Evolutionary conservation across 2,329 filamentous ascomycete genomes (phyloP), one percentile per base, ranked within the genome.

Genomic region (Ophiobolus disseminans): DNA sequence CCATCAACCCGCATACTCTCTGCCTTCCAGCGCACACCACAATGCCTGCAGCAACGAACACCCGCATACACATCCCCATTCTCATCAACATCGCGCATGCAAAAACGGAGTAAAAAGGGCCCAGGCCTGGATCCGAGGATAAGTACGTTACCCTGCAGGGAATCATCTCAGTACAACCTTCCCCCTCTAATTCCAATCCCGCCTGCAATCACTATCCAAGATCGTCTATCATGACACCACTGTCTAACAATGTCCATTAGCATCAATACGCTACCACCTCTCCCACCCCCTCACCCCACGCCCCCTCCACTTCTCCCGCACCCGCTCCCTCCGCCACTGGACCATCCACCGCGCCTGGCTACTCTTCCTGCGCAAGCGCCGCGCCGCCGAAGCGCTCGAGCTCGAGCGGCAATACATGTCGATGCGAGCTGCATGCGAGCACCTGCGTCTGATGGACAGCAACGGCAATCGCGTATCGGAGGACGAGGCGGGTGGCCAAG

Each of bases 321-420:
- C 88, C 74, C 87, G 94, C 47, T 84, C 86, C 75, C 86, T 99
- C 57, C 90, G 94, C 37, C 94, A 99, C 81, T 99, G 94, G 94
- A 97, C 94, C 41, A 97, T 99, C 75, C 92, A 97, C 80, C 91
- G 94, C 63, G 93, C 93, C 17, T 97, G 92, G 91, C 82, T 90
- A 65, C 81, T 97, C 22, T 88, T 88, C 76, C 86, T 87, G 64
- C 82, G 86, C 61, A 83, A 89, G 70, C 82, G 86, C 64, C 86
- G 86, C 39, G 79, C 82, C 57, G 76, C 78, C 26, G 81, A 85
- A 41, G 82, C 89, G 69, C 77, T 81, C 45, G 90, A 92, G 72
- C 82, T 97, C 37, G 85, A 91, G 76, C 81, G 89, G 32, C 85
- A 85, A 78, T 91, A 92, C 76, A 87, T 90, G 68, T 85, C 84